These are phyloP conservation scores for Pouteria glomerata DNA, from an alignment of 148 eudicot genomes.

Conservation along the genomic window DNA sequence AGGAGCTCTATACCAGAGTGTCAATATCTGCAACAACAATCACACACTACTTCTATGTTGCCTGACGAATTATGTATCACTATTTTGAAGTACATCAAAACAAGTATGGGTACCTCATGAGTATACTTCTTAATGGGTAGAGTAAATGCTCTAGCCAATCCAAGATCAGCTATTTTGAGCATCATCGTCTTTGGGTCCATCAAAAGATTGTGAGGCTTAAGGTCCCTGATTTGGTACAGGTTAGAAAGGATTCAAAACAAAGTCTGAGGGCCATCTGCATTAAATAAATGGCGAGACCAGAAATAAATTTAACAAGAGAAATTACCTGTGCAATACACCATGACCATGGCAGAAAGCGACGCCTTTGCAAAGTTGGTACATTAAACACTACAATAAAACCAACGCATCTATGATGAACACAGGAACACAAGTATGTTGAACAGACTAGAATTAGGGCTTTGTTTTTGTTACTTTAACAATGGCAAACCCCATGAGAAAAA, in stretches of 20 bases:
- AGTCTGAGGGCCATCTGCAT: not conserved
- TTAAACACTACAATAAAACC: constrained; percentile 56
- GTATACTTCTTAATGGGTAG: constrained; percentile 92
- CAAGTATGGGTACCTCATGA: constrained; percentile 61
- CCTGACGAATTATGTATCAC: not conserved
- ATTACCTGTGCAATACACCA: constrained; percentile 85
- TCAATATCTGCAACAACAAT: constrained; percentile 57
- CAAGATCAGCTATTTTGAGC: constrained; percentile 94
- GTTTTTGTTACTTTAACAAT: not conserved
- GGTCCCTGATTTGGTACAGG: constrained; percentile 46
- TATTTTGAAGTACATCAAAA: not conserved
- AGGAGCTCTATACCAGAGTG: constrained; percentile 96
- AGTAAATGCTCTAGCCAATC: constrained; percentile 80
- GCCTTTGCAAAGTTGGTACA: constrained; percentile 96
- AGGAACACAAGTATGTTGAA: not conserved
- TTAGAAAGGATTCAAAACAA: not conserved
- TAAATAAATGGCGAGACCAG: not conserved
- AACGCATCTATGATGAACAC: not conserved
- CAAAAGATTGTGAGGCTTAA: constrained; percentile 96
- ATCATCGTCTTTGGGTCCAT: constrained; percentile 73
- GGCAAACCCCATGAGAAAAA: not conserved
- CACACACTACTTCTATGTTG: not conserved
- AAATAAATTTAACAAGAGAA: not conserved
- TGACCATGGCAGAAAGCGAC: constrained; percentile 96
- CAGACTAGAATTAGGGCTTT: not conserved